A percentile compares a stretch with the other conserved stretches of the same genome.
Evolutionary conservation across 805 yeast genomes (phyloP).

Genomic region (Danielia oregonensis): DNA sequence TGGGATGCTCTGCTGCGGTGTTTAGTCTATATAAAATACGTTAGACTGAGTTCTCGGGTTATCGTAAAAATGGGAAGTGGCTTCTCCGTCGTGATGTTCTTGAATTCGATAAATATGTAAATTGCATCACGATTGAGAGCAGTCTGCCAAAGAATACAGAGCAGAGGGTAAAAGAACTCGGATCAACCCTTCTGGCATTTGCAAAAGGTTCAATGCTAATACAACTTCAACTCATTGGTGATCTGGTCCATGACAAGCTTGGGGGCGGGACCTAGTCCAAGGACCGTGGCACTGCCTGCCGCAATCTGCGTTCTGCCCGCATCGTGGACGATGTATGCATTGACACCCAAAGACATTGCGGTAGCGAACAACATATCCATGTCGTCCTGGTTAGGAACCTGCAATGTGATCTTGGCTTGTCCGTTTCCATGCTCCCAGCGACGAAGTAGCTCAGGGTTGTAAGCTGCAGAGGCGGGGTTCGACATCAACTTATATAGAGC

Average conservation of each 20-base stretch:
- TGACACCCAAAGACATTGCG: slow-evolving; percentile 76
- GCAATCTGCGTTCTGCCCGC: slow-evolving; percentile 97
- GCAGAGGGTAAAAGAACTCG: too few species aligned
- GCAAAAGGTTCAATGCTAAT: too few species aligned
- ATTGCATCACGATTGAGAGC: too few species aligned
- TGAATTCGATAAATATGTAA: too few species aligned
- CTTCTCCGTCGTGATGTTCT: too few species aligned
- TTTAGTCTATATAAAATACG: too few species aligned
- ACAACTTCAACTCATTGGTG: slow-evolving; percentile 74
- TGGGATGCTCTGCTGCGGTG: too few species aligned
- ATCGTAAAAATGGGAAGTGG: too few species aligned
- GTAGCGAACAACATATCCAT: slow-evolving; percentile 75
- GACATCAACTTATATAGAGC: slow-evolving; percentile 75
- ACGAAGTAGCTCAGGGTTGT: slow-evolving; percentile 58
- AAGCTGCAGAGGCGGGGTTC: slow-evolving; percentile 46
- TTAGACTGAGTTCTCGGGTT: too few species aligned
- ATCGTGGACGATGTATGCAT: slow-evolving; percentile 81
- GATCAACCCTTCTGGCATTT: too few species aligned
- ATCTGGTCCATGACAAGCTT: slow-evolving; percentile 72
- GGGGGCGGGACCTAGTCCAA: slow-evolving; percentile 98
- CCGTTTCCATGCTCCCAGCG: slow-evolving; percentile 80
- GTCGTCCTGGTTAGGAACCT: slow-evolving; percentile 63
- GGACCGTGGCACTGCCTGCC: slow-evolving; percentile 93
- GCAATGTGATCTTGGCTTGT: slow-evolving; percentile 89
- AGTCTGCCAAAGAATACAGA: too few species aligned